phyloP scores from a whole-genome alignment of 2,329 filamentous ascomycete genomes.

The Colletotrichum phormii region DNA sequence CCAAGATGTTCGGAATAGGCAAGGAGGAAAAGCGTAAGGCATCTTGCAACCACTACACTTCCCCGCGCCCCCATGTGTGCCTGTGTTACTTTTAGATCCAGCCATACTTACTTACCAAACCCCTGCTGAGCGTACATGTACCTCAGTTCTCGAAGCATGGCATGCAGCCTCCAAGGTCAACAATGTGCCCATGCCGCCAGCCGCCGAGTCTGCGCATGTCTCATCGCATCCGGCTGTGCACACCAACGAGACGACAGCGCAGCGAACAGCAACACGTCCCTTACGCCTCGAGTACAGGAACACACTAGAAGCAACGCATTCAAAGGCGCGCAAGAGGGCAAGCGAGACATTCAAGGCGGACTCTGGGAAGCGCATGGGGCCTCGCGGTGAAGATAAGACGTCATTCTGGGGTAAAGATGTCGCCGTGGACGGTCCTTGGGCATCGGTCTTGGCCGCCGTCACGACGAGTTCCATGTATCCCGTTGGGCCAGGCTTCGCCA shows the following conservation, averaged over 20 bases:
- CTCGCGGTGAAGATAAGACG: constrained; percentile 33
- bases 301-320: constrained; percentile 23
- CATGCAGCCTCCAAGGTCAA: constrained; percentile 56
- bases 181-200: constrained; percentile 56
- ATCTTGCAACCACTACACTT: neutral
- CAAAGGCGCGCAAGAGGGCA: constrained; percentile 33
- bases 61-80: neutral
- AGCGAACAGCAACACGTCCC: neutral
- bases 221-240: constrained; percentile 75
- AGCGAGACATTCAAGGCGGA: constrained; percentile 27
- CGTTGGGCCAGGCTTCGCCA: constrained; percentile 28
- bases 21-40: constrained; percentile 54
- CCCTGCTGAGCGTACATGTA: neutral
- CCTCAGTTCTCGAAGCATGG: constrained; percentile 48
- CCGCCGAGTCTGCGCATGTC: constrained; percentile 70
- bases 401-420: constrained; percentile 34
- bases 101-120: neutral
- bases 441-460: constrained; percentile 19
- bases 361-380: constrained; percentile 31
- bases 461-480: constrained; percentile 36
- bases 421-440: constrained; percentile 24
- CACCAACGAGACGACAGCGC: constrained; percentile 39
- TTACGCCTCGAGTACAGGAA: constrained; percentile 24
- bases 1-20: constrained; percentile 56
- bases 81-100: neutral